A percentile compares a stretch with the other conserved stretches of the same genome.
Evolutionary conservation across 371 early-diverging fungal species (phyloP).

Genomic region (Rhizopus arrhizus): DNA sequence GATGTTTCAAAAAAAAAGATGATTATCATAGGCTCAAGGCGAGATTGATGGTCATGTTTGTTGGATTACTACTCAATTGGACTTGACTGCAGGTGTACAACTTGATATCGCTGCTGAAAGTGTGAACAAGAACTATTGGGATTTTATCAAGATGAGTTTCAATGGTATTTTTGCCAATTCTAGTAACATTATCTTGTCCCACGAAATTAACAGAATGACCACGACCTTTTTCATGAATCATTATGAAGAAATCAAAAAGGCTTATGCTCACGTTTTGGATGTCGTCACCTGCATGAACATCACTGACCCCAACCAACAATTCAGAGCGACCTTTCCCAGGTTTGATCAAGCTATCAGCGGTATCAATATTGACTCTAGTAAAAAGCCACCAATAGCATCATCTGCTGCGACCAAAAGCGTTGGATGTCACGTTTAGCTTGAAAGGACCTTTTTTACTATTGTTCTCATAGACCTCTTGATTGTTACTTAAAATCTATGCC

Average conservation of each 20-base stretch:
- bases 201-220: constrained; percentile 49
- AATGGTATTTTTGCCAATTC: constrained; percentile 36
- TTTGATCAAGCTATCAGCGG: constrained; percentile 27
- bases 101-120: constrained; percentile 27
- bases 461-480: constrained; percentile 6
- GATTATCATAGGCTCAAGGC: constrained; percentile 33
- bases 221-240: constrained; percentile 45
- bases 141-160: constrained; percentile 44
- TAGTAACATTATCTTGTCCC: constrained; percentile 47
- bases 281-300: constrained; percentile 54
- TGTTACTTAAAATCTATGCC: no score
- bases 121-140: constrained; percentile 28
- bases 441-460: constrained; percentile 29
- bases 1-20: no score
- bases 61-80: constrained; percentile 48
- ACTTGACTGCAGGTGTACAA: constrained; percentile 34
- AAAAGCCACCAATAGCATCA: constrained; percentile 25
- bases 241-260: constrained; percentile 39
- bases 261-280: constrained; percentile 43
- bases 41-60: constrained; percentile 57
- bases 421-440: no score
- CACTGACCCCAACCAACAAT: constrained; percentile 43
- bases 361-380: constrained; percentile 25
- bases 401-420: constrained; percentile 20
- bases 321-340: constrained; percentile 32